Conservation (phyloP, 306 rosid genomes). For the Quercus glauca region DNA sequence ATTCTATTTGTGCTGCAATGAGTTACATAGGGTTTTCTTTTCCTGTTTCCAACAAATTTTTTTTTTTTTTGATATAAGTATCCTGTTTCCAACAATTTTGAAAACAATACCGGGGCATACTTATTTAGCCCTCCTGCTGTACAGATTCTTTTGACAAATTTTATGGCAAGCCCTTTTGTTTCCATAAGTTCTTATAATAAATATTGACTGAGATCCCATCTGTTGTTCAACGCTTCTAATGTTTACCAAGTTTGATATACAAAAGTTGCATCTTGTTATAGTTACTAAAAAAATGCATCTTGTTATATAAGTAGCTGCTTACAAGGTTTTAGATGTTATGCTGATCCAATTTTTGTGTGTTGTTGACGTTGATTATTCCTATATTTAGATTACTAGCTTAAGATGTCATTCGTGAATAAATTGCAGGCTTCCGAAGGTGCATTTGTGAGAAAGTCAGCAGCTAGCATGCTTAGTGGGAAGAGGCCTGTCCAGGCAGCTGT, state of each 20-base stretch:
- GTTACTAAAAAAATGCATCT: too few species aligned
- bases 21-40: not conserved
- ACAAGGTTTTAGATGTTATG: too few species aligned
- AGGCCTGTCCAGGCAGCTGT: slow-evolving; percentile 86
- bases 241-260: too few species aligned
- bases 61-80: not conserved
- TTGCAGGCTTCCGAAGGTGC: slow-evolving; percentile 64
- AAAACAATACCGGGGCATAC: too few species aligned
- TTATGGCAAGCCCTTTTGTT: not conserved
- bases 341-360: not conserved
- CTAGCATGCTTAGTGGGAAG: slow-evolving; percentile 99
- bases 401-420: slow-evolving; percentile 13
- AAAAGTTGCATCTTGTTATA: too few species aligned
- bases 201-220: not conserved
- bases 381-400: not conserved
- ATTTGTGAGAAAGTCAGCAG: slow-evolving; percentile 81
- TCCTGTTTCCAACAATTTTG: not conserved
- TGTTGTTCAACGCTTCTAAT: not conserved
- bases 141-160: too few species aligned
- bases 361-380: not conserved
- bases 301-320: too few species aligned
- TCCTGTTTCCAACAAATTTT: not conserved
- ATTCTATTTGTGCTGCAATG: not conserved
- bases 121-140: too few species aligned
- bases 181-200: not conserved